Evolutionary conservation across 768 basidiomycete genomes (phyloP).

Genomic region (Royoungia palumana): DNA sequence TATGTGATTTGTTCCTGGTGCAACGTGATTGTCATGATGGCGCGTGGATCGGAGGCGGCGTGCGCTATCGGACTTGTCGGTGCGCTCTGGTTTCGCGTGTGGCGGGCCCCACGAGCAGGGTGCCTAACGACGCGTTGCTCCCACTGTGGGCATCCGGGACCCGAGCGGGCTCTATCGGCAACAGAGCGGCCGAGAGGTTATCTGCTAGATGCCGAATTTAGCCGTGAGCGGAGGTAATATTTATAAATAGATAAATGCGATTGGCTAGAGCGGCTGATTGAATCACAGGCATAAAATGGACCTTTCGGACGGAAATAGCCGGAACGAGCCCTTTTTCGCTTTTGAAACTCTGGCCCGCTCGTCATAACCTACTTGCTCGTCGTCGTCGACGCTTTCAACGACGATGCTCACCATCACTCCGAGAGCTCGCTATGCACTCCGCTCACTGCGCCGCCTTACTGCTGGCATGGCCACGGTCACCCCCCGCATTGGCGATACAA

Average conservation of each 20-base stretch:
- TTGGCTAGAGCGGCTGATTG: constrained; percentile 14
- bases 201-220: background rate
- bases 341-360: constrained; percentile 18
- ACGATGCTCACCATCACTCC: constrained; percentile 64
- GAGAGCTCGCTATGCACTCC: constrained; percentile 51
- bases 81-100: too few relatives aligned
- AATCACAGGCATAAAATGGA: constrained; percentile 25
- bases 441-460: constrained; percentile 49
- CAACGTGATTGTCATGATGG: too few relatives aligned
- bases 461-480: constrained; percentile 80
- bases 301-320: constrained; percentile 21
- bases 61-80: too few relatives aligned
- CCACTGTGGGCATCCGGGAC: too few relatives aligned
- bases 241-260: constrained; percentile 19
- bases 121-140: too few relatives aligned
- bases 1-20: constrained; percentile 36
- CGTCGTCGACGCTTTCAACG: constrained; percentile 30
- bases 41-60: too few relatives aligned
- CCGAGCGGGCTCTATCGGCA: too few relatives aligned
- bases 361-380: constrained; percentile 2
- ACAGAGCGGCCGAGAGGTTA: too few relatives aligned
- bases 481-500: constrained; percentile 81
- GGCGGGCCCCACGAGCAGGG: too few relatives aligned
- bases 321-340: constrained; percentile 19
- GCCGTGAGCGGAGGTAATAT: constrained; percentile 11